A percentile compares a stretch with the other conserved stretches of the same genome.
Evolutionary conservation across 2,329 filamentous ascomycete genomes (phyloP).

Genomic region (Plenodomus lindquistii): DNA sequence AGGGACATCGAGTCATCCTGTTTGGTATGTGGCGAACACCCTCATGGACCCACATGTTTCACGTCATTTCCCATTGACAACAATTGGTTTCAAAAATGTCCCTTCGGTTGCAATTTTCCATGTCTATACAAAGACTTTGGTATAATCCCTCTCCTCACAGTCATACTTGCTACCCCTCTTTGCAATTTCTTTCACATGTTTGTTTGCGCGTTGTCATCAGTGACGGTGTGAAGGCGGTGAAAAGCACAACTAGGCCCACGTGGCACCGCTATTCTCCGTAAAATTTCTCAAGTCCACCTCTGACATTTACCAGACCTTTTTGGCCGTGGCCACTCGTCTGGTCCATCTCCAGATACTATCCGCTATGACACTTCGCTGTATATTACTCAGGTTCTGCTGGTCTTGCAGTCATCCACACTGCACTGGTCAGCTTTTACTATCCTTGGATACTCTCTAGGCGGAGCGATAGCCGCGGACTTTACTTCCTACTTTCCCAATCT

Average conservation of each 20-base stretch:
- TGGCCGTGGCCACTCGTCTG: conserved; percentile 77
- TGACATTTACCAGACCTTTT: conserved; percentile 61
- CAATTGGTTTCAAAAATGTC: background rate
- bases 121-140: background rate
- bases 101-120: background rate
- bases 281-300: background rate
- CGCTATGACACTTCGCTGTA: conserved; percentile 76
- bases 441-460: conserved; percentile 80
- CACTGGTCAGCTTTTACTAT: conserved; percentile 63
- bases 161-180: background rate
- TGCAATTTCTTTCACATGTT: background rate
- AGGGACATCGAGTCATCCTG: conserved; percentile 76
- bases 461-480: conserved; percentile 72
- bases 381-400: conserved; percentile 71
- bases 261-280: conserved; percentile 1
- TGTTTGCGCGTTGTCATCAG: background rate
- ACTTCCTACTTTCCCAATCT: conserved; percentile 69
- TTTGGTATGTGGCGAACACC: conserved; percentile 58
- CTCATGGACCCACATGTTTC: conserved; percentile 1
- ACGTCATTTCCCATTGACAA: background rate
- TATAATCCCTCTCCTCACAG: background rate
- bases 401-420: conserved; percentile 69
- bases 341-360: conserved; percentile 61
- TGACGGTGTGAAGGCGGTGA: conserved; percentile 1
- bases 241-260: background rate